These are phyloP conservation scores for Pleoardoris graminearum DNA, from an alignment of 2,329 filamentous ascomycete genomes.

Conservation along the genomic window DNA sequence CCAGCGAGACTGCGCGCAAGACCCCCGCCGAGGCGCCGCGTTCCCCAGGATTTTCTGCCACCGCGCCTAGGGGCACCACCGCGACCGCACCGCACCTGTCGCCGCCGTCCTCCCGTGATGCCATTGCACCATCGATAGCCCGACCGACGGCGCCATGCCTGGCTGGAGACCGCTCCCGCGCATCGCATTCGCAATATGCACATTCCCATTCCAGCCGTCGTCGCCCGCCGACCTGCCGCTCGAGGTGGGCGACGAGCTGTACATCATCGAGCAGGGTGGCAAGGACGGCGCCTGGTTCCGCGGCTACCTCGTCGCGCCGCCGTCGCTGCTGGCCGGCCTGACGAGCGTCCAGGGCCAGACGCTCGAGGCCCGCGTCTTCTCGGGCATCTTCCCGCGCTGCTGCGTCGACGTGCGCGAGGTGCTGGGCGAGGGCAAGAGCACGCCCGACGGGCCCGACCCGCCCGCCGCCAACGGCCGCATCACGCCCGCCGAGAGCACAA, in stretches of 20 bases:
- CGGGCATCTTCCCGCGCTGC: constrained; percentile 93
- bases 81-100: not conserved
- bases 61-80: not conserved
- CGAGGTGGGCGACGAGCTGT: constrained; percentile 96
- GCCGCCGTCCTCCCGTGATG: constrained; percentile 40
- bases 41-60: not conserved
- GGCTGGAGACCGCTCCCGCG: constrained; percentile 94
- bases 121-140: constrained; percentile 35
- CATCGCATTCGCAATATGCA: constrained; percentile 97
- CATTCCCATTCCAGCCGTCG: constrained; percentile 87
- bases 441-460: constrained; percentile 23
- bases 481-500: constrained; percentile 45
- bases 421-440: constrained; percentile 62
- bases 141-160: constrained; percentile 42
- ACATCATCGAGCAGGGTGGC: constrained; percentile 96
- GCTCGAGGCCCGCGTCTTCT: constrained; percentile 93
- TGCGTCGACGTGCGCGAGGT: constrained; percentile 96
- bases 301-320: constrained; percentile 92
- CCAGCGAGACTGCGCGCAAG: not conserved
- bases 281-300: constrained; percentile 86
- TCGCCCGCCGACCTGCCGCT: constrained; percentile 89
- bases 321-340: constrained; percentile 86
- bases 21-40: not conserved
- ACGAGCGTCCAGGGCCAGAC: constrained; percentile 91
- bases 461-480: constrained; percentile 36